A percentile compares a stretch with the other conserved stretches of the same genome.
These are phyloP conservation scores for Furcasterigmium sp. DNA, from an alignment of 2,329 filamentous ascomycete species.

Conservation along the genomic window DNA sequence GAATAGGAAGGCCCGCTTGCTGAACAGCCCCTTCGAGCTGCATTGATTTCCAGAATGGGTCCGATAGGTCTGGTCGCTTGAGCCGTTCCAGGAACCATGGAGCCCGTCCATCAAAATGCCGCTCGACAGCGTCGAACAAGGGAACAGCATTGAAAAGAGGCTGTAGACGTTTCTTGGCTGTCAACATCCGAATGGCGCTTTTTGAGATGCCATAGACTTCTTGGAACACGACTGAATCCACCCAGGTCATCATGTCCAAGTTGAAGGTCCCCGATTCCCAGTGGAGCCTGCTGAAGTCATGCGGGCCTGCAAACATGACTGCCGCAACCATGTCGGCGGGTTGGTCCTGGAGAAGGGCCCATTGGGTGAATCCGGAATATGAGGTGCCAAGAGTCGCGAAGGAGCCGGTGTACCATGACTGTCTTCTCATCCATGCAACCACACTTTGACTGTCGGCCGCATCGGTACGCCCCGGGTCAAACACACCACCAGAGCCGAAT, in stretches of 20 bases:
- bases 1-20: conserved; percentile 10
- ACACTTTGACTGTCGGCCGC: conserved; percentile 10
- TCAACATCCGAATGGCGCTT: not conserved
- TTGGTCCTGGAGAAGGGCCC: conserved; percentile 13
- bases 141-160: conserved; percentile 6
- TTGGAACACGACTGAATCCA: conserved; percentile 5
- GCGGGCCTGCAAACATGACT: conserved; percentile 5
- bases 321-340: conserved; percentile 12
- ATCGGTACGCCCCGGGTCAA: conserved; percentile 9
- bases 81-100: conserved; percentile 7
- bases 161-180: too few relatives aligned
- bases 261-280: conserved; percentile 13
- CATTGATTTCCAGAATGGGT: conserved; percentile 6
- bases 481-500: conserved; percentile 3
- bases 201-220: not conserved
- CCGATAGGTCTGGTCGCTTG: conserved; percentile 5
- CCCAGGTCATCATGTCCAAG: conserved; percentile 7
- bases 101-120: conserved; percentile 7
- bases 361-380: conserved; percentile 16
- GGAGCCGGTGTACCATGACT: conserved; percentile 15
- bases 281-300: conserved; percentile 8
- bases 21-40: conserved; percentile 10
- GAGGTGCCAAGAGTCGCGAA: conserved; percentile 14
- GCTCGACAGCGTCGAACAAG: conserved; percentile 3
- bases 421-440: conserved; percentile 15